These are phyloP conservation scores for Sporobolomyces pararoseus DNA, from an alignment of 768 basidiomycete species.

Conservation along the genomic window DNA sequence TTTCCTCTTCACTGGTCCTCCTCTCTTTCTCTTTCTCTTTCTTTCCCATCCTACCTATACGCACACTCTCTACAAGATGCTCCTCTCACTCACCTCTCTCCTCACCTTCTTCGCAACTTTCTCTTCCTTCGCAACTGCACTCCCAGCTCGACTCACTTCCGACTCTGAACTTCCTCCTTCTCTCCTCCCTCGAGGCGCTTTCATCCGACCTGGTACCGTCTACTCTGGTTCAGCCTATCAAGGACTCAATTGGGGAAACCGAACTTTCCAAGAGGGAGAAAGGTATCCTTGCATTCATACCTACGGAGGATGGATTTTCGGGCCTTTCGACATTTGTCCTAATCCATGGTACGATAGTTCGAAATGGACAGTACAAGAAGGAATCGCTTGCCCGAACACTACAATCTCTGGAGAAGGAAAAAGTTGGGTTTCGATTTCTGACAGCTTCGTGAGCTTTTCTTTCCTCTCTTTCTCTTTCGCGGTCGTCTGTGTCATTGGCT, in stretches of 20 bases:
- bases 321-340: not conserved
- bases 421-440: not conserved
- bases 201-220: not conserved
- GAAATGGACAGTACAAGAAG: not conserved
- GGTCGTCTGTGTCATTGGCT: not conserved
- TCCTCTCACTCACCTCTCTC: not conserved
- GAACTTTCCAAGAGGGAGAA: not conserved
- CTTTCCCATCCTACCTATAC: no score
- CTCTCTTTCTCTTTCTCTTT: no score
- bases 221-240: not conserved
- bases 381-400: constrained; percentile 7
- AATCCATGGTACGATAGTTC: not conserved
- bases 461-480: not conserved
- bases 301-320: no score
- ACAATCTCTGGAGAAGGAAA: not conserved
- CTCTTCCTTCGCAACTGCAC: not conserved
- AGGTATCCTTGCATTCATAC: not conserved
- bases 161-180: not conserved
- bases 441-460: not conserved
- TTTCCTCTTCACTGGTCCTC: no score
- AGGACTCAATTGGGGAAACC: not conserved
- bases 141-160: not conserved
- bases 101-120: not conserved
- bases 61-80: not conserved
- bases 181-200: not conserved